These are phyloP conservation scores for Cerrena zonata DNA, from an alignment of 1,284 basidiomycete genomes.

Conservation along the genomic window DNA sequence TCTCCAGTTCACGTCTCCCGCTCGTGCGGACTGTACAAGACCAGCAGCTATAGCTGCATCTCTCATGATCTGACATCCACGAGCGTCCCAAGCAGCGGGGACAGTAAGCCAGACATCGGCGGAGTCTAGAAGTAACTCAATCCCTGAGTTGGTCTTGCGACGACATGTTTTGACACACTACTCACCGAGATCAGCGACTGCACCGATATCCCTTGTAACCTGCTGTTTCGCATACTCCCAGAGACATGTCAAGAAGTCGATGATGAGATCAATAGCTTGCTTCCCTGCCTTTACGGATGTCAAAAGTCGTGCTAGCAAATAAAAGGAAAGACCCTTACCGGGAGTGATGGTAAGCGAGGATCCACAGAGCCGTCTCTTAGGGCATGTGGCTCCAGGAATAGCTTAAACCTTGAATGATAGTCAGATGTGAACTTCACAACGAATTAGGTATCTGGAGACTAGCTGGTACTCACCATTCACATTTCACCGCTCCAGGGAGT, in stretches of 20 bases:
- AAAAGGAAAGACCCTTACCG: constrained; percentile 39
- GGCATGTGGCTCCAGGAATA: constrained; percentile 73
- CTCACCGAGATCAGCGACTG: constrained; percentile 73
- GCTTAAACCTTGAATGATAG: constrained; percentile 53
- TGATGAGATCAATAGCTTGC: constrained; percentile 64
- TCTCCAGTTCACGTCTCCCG: constrained; percentile 70
- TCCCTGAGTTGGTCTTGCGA: too few species aligned
- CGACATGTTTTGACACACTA: constrained; percentile 7
- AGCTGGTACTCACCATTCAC: constrained; percentile 50
- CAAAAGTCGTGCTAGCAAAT: constrained; percentile 5
- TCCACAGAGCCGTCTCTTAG: constrained; percentile 67
- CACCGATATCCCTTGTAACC: constrained; percentile 76
- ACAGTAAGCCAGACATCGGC: constrained; percentile 78
- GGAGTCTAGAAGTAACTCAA: constrained; percentile 42
- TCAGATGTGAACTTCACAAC: neutral
- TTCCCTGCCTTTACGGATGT: constrained; percentile 62
- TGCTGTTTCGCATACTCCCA: constrained; percentile 82
- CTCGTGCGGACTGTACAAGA: constrained; percentile 62
- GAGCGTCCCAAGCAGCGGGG: constrained; percentile 81
- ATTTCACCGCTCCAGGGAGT: constrained; percentile 59
- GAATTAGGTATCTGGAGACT: neutral
- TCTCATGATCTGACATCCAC: constrained; percentile 75
- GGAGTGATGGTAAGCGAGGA: constrained; percentile 70
- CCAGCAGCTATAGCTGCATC: constrained; percentile 73
- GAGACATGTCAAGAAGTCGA: constrained; percentile 72